Evolutionary conservation across 176 grass and related monocot species (phyloP), one percentile per base, ranked within the genome.

Genomic region (Metroxylon sagu): DNA sequence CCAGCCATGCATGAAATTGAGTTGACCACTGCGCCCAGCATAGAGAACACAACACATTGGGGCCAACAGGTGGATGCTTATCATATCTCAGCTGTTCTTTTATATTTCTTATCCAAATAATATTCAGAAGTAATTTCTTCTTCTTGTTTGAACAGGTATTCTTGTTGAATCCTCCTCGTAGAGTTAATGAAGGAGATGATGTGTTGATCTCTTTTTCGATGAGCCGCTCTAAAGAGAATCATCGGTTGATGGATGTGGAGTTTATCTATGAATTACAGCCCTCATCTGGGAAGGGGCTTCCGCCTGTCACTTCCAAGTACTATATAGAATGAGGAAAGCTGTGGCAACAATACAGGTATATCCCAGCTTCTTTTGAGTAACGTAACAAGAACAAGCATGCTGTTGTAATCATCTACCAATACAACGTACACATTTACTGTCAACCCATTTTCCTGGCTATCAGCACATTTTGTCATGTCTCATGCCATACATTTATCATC

Each of bases 161-260:
- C 65, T 82, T 98, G 84, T 49, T 98, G 71, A 78, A 80, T 70
- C 84, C 87, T 26, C 31, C 79, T 62, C 59, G 69, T 54, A 89
- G 68, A 64, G 94, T 86, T 56, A 76, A 68, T 63, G 85, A 74
- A 71, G 85, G 94, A 58, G 88, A 93, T 83, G 80, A 17, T 64
- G 31, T 98, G 31, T 74, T 76, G 18, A 66, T 90, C 52, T 98
- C 88, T 29, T 98, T 98, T 71, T 68, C 50, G 16, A 93, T 98
- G 94, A 76, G 66, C 59, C 87, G 94, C 43, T 90, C 88, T 12
- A 93, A 89, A 72, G 84, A 98, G 77, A 92, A 98, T 50, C 94
- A 93, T 64, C 81, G 94, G 17, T 74, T 98, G 56, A 98, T 93
- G 88, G 85, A 98, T 66, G 60, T 98, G 62, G 88, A 93, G 6